Evolutionary conservation across 2,329 filamentous ascomycete species (phyloP), one percentile per base, ranked within the genome.

Genomic region (Davidsoniella virescens): DNA sequence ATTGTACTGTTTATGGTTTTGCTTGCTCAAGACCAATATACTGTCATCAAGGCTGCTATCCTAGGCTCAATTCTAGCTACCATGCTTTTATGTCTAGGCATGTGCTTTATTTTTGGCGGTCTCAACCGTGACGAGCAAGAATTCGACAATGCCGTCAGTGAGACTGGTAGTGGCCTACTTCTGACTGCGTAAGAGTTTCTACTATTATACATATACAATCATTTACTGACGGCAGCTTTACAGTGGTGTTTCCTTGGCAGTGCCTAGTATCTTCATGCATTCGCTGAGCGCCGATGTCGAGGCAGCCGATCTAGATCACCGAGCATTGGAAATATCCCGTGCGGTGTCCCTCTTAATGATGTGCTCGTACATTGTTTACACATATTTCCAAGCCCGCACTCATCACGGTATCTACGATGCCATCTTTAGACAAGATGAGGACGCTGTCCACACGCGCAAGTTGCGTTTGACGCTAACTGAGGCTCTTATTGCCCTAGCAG

Each of bases 11-110:
- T 93, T 64, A 82, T 90, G 69, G 75, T 88, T 2, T 66, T 93
- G 42, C 70, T 92, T 4, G 62, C 62, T 9, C 63, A 68, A 2
- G 56, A 69, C 47, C 63, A 68, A 62, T 79, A 82, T 53, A 70
- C 73, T n/a, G 83, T 92, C 57, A 85, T 93, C 57, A 78, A 86
- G 60, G 84, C 84, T 49, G 86, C 87, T 23, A 88, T 93, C 50
- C 67, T 93, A 0, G 86, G 87, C 36, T 90, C 84, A 0, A 83
- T 93, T 42, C 64, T 94, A 33, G 85, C 87, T 10, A 93, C 87
- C 29, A 74, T 92, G 65, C 66, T 93, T 42, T 70, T 93, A 1
- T 93, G 86, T 57, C 65, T 93, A 23, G 87, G 87, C 0, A 60
- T 81, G 48, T 92, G 85, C 62, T 93, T 94, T 67, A 77, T 90